Evolutionary conservation across 2,329 filamentous ascomycete genomes (phyloP), one percentile per base, ranked within the genome.

Genomic region (Colletotrichum melonis): DNA sequence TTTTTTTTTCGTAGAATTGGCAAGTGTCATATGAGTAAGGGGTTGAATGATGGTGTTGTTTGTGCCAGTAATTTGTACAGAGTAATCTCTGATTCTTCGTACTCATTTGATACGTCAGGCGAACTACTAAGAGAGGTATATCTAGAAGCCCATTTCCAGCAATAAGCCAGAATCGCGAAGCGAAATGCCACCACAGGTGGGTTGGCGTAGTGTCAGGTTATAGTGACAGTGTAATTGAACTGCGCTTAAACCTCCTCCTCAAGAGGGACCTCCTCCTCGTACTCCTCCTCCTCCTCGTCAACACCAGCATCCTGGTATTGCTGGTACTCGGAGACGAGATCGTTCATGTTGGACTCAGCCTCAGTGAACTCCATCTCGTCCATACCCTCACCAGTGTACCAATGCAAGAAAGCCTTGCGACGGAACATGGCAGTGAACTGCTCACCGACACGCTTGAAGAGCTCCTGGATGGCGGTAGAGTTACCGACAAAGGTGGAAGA

Each of bases 361-460:
- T 99, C 97, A 84, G 97, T 99, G 91, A 99, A 99, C 90, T 99
- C 97, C 97, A 99, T 98, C 93, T 99, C 97, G 88, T 99, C 97
- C 97, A 99, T 99, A 89, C 97, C 97, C 92, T 99, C 97, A 84
- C 95, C 95, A 92, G 97, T 99, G 90, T 99, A 99, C 97, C 97
- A 99, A 91, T 98, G 97, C 92, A 99, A 94, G 95, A 99, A 99
- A 92, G 97, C 97, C 94, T 98, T 99, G 89, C 97, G 95, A 89
- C 97, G 92, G 93, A 99, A 99, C 97, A 99, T 99, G 85, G 95
- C 97, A 88, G 93, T 95, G 92, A 99, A 99, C 89, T 99, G 97
- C 87, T 99, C 97, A 84, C 97, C 97, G 80, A 99, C 90, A 92
- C 97, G 96, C 95, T 99, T 98, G 94, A 99, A 99, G 81, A 99